Conservation (phyloP, 2,329 filamentous ascomycete genomes). For the Blastomyces emzantsi region DNA sequence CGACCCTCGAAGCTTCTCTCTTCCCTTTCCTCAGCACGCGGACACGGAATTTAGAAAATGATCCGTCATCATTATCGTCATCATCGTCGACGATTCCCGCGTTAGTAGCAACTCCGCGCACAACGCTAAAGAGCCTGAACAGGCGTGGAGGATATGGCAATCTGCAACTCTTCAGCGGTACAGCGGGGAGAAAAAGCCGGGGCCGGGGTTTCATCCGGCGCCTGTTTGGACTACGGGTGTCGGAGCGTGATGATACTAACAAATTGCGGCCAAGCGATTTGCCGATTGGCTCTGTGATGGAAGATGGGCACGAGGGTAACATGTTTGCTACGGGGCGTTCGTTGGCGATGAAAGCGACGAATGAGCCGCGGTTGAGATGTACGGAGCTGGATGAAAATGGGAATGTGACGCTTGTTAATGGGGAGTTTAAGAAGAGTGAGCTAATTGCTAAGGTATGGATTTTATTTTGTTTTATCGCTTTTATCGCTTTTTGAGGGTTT, state of each 20-base stretch:
- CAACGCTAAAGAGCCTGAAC: constrained; percentile 4
- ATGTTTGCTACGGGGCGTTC: constrained; percentile 63
- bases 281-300: constrained; percentile 43
- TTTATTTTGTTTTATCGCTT: background rate
- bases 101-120: constrained; percentile 11
- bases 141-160: constrained; percentile 1
- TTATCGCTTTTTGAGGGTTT: constrained; percentile 1
- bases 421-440: constrained; percentile 96
- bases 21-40: constrained; percentile 19
- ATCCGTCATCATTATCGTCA: background rate
- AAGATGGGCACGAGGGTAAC: constrained; percentile 51
- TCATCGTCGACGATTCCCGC: background rate
- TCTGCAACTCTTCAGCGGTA: constrained; percentile 20
- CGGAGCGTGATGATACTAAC: constrained; percentile 24
- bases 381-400: constrained; percentile 93
- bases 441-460: constrained; percentile 74
- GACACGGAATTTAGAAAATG: constrained; percentile 10
- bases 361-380: constrained; percentile 79
- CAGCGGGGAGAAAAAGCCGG: constrained; percentile 25
- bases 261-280: constrained; percentile 50
- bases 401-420: constrained; percentile 83
- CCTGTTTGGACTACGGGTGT: constrained; percentile 29
- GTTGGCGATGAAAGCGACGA: constrained; percentile 64
- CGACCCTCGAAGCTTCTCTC: constrained; percentile 26
- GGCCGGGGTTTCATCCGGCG: constrained; percentile 27